Evolutionary conservation across 148 eudicot genomes (phyloP), one percentile per base, ranked within the genome.

Genomic region (Rhododendron ferrugineum): DNA sequence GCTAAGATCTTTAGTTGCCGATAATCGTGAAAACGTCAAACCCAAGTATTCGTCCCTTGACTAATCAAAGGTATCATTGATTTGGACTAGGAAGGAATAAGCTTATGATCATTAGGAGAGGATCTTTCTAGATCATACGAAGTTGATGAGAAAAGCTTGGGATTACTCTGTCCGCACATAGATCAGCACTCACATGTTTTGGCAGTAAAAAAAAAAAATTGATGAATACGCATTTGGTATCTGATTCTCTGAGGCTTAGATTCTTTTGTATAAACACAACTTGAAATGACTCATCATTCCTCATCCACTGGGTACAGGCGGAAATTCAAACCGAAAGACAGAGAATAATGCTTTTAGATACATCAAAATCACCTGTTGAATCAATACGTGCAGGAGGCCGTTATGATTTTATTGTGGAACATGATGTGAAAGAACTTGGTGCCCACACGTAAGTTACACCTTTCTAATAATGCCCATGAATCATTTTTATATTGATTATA

Each of bases 321-420:
- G 99, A 97, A 91, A 97, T 97, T 77, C 99, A 97, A 92, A 97
- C 99, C 15, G 99, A 97, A 88, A 94, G 98, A 89, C 99, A 97
- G 92, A 94, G 95, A 85, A 79, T 97, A 89, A 84, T 93, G 85
- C 94, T 97, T 83, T 90, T 95, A 87, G 99, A 97, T 94, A 97
- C 99, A 79, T 89, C 99, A 66, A 97, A 97, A 90, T 87, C 99
- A 77, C 99, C 99, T 42, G 96, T 97, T 85, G 99, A 97, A 86
- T 92, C 98, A 42, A 95, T 97, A 89, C 93, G 99, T 47, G 96
- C 99, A 79, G 98, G 96, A 79, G 99, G 99, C 47, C 98, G 98
- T 70, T 97, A 97, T 88, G 99, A 97, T 91, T 97, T 97, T 79
- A 95, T 97, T 82, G 96, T 97, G 82, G 99, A 97, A 87, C 99